These are phyloP conservation scores for Arthroderma uncinatum DNA, from an alignment of 2,329 filamentous ascomycete species.

Conservation along the genomic window DNA sequence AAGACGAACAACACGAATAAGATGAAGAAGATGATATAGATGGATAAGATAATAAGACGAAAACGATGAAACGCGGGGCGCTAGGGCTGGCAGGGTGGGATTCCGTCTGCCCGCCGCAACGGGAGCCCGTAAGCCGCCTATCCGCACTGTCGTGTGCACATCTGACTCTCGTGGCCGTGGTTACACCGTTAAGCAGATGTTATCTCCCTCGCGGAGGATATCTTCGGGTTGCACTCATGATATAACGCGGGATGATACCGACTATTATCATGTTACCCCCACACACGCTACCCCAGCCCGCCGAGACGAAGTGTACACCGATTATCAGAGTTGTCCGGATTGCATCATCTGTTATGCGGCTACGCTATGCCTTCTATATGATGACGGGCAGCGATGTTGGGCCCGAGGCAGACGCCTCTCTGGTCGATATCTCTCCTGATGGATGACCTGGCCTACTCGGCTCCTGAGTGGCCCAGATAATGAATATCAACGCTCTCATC, in stretches of 20 bases:
- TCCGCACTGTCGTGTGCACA: not conserved
- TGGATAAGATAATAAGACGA: not conserved
- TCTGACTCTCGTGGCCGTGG: not conserved
- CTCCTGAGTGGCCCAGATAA: not conserved
- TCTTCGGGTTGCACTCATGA: not conserved
- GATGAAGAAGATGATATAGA: not conserved
- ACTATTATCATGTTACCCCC: not conserved
- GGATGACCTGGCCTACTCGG: not conserved
- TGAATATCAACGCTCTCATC: not conserved
- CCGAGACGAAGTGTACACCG: not conserved
- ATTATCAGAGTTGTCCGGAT: not conserved
- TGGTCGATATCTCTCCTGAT: not conserved
- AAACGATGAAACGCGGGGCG: not conserved
- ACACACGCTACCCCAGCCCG: not conserved
- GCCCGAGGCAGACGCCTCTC: not conserved
- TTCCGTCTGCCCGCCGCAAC: not conserved
- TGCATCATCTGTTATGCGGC: not conserved
- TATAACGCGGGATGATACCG: not conserved
- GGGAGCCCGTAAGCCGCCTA: not conserved
- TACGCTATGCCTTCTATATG: not conserved
- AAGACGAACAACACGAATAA: not conserved
- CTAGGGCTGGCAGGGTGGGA: not conserved
- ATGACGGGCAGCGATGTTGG: not conserved
- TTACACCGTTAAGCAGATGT: slow-evolving; percentile 1
- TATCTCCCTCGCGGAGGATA: not conserved